phyloP scores from a whole-genome alignment of 352 stramenopile genomes.

The Elongisporangium anandrum region DNA sequence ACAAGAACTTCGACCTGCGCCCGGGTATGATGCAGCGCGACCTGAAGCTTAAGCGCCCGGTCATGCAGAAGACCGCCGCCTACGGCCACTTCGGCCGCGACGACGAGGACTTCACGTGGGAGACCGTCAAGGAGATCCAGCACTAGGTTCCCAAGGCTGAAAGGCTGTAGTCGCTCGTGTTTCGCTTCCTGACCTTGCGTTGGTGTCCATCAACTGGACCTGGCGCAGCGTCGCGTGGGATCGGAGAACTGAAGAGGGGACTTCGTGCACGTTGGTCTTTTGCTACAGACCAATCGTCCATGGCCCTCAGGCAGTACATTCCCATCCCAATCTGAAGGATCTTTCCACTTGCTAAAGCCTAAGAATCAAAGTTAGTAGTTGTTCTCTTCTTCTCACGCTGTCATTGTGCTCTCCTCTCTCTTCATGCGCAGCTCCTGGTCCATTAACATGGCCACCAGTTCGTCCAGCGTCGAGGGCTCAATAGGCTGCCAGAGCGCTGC shows the following conservation, averaged over 20 bases:
- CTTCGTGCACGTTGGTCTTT: neutral
- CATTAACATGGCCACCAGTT: neutral
- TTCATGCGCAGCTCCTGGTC: conserved; percentile 3
- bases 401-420: neutral
- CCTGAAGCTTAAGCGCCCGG: conserved; percentile 95
- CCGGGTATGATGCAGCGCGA: conserved; percentile 98
- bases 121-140: conserved; percentile 93
- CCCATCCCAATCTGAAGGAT: neutral
- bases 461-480: neutral
- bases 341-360: conserved; percentile 11
- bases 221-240: neutral
- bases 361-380: conserved; percentile 25
- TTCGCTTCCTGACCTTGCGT: neutral
- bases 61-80: conserved; percentile 98
- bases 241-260: neutral
- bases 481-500: neutral
- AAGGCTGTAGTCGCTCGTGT: neutral
- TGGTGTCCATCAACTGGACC: neutral
- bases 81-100: conserved; percentile 99
- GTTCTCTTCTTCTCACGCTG: neutral
- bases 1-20: conserved; percentile 99
- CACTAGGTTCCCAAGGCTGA: conserved; percentile 32
- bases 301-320: neutral
- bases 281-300: neutral
- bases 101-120: conserved; percentile 99